Evolutionary conservation across 441 rosid species (phyloP).

Genomic region (Aquilaria agallochum): DNA sequence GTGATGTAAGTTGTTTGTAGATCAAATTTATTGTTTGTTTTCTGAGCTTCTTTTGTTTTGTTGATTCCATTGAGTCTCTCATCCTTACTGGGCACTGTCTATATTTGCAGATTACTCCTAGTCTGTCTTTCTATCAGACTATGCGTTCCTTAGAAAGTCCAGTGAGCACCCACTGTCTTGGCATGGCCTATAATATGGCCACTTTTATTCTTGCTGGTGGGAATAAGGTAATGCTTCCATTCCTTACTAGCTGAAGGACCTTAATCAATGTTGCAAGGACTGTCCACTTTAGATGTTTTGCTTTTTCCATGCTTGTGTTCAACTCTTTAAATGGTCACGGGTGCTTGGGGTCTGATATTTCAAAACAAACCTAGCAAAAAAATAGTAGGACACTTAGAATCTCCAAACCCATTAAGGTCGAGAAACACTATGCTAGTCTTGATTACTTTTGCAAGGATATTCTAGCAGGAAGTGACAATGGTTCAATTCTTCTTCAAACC

Average conservation of each 20-base stretch:
- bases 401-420: no score
- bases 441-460: no score
- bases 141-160: slow-evolving; percentile 87
- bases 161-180: slow-evolving; percentile 68
- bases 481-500: no score
- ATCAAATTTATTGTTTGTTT: slow-evolving; percentile 4
- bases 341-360: no score
- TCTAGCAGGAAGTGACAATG: no score
- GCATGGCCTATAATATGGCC: slow-evolving; percentile 76
- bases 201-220: slow-evolving; percentile 87
- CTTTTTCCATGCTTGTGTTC: no score
- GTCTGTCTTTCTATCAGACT: slow-evolving; percentile 80
- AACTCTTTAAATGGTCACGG: no score
- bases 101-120: slow-evolving; percentile 65
- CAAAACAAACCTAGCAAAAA: no score
- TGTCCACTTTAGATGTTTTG: no score
- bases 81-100: slow-evolving; percentile 17
- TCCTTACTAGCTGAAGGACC: slow-evolving; percentile 1
- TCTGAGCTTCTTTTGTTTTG: slow-evolving; percentile 5
- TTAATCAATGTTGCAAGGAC: no score
- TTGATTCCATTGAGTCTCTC: slow-evolving; percentile 5
- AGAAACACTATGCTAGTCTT: no score
- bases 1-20: slow-evolving; percentile 57
- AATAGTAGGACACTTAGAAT: no score
- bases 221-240: slow-evolving; percentile 55